A percentile compares a stretch with the other conserved stretches of the same genome.
Conservation (phyloP, 1,139 yeast species). For the Yamadazyma taylorii region DNA sequence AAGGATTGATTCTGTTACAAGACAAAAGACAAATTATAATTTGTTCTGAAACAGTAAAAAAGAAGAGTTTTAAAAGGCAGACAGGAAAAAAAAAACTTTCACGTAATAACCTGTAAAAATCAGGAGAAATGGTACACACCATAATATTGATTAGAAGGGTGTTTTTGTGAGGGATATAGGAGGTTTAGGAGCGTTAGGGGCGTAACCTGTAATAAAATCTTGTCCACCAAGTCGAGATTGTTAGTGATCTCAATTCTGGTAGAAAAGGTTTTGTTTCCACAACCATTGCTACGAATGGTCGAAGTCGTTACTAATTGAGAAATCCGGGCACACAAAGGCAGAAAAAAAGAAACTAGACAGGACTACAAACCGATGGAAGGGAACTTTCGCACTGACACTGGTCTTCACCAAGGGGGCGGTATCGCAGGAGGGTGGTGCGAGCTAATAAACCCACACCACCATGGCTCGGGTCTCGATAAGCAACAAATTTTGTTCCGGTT, state of each 20-base stretch:
- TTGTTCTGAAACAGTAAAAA: slow-evolving; percentile 3
- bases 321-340: background rate
- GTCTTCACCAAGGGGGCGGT: no score
- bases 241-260: no score
- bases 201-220: background rate
- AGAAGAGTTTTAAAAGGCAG: background rate
- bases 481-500: no score
- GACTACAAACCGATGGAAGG: background rate
- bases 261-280: slow-evolving; percentile 1
- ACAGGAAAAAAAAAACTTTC: background rate
- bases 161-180: no score
- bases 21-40: slow-evolving; percentile 1
- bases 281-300: slow-evolving; percentile 1
- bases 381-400: no score
- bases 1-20: background rate
- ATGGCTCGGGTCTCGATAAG: no score
- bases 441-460: no score
- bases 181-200: no score
- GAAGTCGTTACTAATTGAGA: background rate
- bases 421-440: no score
- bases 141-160: background rate
- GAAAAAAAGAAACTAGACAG: background rate
- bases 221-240: no score
- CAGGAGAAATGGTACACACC: background rate
- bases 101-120: background rate